Evolutionary conservation across 1,139 yeast genomes (phyloP), one percentile per base, ranked within the genome.

Genomic region (Suhomyces chickasaworum): DNA sequence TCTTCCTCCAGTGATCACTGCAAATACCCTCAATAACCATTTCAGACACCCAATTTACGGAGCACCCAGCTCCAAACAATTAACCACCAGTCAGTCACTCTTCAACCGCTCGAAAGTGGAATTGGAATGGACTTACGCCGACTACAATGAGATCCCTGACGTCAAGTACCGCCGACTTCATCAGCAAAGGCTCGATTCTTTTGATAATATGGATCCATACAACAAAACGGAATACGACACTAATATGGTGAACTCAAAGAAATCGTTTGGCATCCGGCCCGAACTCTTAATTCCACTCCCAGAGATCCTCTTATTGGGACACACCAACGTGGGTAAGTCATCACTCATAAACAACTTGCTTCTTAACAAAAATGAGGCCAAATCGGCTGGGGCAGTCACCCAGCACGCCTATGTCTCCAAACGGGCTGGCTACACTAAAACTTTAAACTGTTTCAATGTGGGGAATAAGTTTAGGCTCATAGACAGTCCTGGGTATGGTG

Each of bases 401-500:
- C 70, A 70, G 43, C 68, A 73, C 52, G 89, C 88, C 3, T 77
- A 63, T 54, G 81, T 80, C 3, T 83, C 86, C 4, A 74, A 68
- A 45, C 70, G 73, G 44, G 89, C 90, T 0, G 96, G 95, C 1
- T 87, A 71, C 58, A 89, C 97, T 1, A 83, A 84, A 56, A 83
- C 93, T 4, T 66, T 89, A 58, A 87, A 86, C 57, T 83, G 89
- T 53, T 89, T 76, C 65, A 85, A 82, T 47, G 66, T 89, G 16
- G 86, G 86, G 1, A 78, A 80, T 40, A 71, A 76, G 49, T 70
- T 89, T 39, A 69, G 89, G 48, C 58, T 89, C 7, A 78, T 89
- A 1, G 97, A 89, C 60, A 80, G 89, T 32, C 97, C 97, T 0
- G 97, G 97, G 0, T 89, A 89, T 60, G 97, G 97, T 2, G 71